These are phyloP conservation scores for Spizellomyces sp. DNA, from an alignment of 192 early-diverging fungal genomes.

Conservation along the genomic window DNA sequence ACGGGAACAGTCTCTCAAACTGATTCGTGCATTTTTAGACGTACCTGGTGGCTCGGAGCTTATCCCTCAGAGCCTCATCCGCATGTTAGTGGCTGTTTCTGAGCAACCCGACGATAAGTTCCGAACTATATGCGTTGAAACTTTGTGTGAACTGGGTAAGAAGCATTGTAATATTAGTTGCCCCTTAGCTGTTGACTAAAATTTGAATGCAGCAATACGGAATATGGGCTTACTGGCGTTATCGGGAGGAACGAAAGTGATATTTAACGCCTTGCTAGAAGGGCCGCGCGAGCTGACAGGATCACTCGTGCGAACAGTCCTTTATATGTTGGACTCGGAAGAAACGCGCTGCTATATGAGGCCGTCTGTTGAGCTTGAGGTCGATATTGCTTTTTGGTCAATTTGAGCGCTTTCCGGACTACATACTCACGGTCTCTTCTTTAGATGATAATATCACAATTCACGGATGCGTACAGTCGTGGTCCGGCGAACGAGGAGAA, in stretches of 20 bases:
- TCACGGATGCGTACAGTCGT: constrained; percentile 74
- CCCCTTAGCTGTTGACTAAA: neutral
- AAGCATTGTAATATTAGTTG: neutral
- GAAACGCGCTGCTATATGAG: constrained; percentile 64
- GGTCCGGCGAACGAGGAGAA: constrained; percentile 65
- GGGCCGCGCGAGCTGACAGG: constrained; percentile 61
- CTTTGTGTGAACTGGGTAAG: constrained; percentile 77
- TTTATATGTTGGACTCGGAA: constrained; percentile 75
- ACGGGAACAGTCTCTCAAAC: constrained; percentile 76
- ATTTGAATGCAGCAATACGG: constrained; percentile 51
- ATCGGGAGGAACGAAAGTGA: constrained; percentile 68
- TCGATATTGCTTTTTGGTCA: constrained; percentile 8
- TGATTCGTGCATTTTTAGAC: constrained; percentile 71
- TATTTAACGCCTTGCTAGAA: constrained; percentile 70
- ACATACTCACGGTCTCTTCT: neutral
- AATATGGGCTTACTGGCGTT: constrained; percentile 61
- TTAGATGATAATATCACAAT: constrained; percentile 74
- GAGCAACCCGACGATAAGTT: constrained; percentile 80
- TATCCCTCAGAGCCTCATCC: constrained; percentile 64
- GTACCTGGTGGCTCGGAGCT: constrained; percentile 59
- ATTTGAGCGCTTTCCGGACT: constrained; percentile 2
- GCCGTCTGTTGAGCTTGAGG: constrained; percentile 79
- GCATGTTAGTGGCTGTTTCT: constrained; percentile 74
- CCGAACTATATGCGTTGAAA: constrained; percentile 72
- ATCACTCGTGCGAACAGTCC: constrained; percentile 61